phyloP scores from a whole-genome alignment of 2,329 filamentous ascomycete genomes.

The Neofusicoccum kwambonambiense region DNA sequence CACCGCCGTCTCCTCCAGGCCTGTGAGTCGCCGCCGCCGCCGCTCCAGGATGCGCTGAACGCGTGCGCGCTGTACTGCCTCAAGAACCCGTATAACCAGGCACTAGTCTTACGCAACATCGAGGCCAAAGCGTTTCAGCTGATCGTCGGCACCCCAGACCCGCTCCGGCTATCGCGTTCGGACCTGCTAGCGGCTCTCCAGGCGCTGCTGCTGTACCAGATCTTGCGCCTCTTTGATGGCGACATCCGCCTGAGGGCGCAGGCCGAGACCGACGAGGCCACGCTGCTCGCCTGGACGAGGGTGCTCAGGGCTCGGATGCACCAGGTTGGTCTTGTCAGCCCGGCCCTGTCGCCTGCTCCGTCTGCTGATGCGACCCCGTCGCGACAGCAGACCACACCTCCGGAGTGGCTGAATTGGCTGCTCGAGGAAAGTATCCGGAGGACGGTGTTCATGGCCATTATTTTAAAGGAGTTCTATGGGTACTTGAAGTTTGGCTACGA shows the following conservation, averaged over 20 bases:
- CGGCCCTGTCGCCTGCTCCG: not conserved
- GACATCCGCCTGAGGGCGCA: conserved; percentile 24
- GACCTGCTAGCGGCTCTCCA: conserved; percentile 25
- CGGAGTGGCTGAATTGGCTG: conserved; percentile 28
- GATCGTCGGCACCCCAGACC: conserved; percentile 16
- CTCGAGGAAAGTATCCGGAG: conserved; percentile 32
- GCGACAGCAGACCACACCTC: conserved; percentile 2
- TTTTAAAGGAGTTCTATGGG: conserved; percentile 32
- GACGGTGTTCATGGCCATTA: conserved; percentile 30
- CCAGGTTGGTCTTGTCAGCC: too few relatives aligned
- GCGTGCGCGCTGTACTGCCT: conserved; percentile 22
- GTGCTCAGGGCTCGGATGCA: conserved; percentile 18
- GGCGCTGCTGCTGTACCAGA: conserved; percentile 28
- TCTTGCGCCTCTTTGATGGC: conserved; percentile 29
- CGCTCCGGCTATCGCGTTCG: not conserved
- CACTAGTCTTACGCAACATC: conserved; percentile 20
- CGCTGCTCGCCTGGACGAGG: conserved; percentile 25
- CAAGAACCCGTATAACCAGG: conserved; percentile 17
- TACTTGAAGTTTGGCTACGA: conserved; percentile 23
- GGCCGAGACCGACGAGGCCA: conserved; percentile 25
- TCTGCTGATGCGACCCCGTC: not conserved
- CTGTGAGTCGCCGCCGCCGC: conserved; percentile 14
- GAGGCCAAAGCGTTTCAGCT: conserved; percentile 20
- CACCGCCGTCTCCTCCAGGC: conserved; percentile 20
- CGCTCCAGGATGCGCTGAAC: conserved; percentile 22